These are phyloP conservation scores for Argentina anserina DNA, from an alignment of 306 rosid species.

Conservation along the genomic window DNA sequence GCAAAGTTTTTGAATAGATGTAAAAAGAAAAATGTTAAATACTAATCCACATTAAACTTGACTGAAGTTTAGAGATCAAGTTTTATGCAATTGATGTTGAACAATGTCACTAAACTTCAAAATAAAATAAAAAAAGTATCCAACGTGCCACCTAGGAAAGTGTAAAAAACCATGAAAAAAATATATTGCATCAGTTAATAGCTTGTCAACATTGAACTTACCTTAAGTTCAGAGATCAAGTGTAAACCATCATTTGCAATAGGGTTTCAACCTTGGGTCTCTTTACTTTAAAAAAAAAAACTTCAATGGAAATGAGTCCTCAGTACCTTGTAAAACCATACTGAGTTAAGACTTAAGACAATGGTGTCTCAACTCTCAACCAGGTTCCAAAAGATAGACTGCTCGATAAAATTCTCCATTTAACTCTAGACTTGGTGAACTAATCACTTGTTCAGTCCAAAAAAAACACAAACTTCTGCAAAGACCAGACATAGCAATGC, in stretches of 20 bases:
- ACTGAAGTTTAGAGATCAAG: slow-evolving; percentile 42
- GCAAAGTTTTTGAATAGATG: not conserved
- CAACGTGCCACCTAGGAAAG: not conserved
- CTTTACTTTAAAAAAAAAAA: not conserved
- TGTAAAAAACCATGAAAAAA: not conserved
- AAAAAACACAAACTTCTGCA: too few species aligned
- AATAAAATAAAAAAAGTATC: too few species aligned
- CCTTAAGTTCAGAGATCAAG: slow-evolving; percentile 43
- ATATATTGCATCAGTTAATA: slow-evolving; percentile 19
- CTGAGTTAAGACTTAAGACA: too few species aligned
- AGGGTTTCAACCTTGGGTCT: not conserved
- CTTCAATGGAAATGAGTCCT: not conserved
- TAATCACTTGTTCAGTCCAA: not conserved
- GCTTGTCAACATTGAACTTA: slow-evolving; percentile 34
- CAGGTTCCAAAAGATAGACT: too few species aligned
- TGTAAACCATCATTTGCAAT: slow-evolving; percentile 35
- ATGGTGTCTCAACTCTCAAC: too few species aligned
- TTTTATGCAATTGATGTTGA: slow-evolving; percentile 18
- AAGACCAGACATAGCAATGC: not conserved
- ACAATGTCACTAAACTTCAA: not conserved
- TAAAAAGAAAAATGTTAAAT: not conserved
- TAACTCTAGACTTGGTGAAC: not conserved
- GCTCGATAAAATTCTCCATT: too few species aligned
- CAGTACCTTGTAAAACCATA: too few species aligned
- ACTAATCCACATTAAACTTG: slow-evolving; percentile 30